phyloP scores from a whole-genome alignment of 192 early-diverging fungal species.

The Gigaspora rosea region DNA sequence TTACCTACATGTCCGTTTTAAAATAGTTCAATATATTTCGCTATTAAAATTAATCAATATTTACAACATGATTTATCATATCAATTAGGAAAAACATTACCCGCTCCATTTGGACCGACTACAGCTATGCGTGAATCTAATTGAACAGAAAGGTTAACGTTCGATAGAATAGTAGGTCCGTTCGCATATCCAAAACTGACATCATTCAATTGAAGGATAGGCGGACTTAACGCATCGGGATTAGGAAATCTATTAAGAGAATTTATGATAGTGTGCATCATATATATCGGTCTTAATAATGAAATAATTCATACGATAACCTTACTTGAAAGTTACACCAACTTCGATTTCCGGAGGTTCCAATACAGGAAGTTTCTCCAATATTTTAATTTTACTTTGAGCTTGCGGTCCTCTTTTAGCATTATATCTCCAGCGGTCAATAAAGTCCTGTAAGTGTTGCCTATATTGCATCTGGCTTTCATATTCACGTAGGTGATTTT shows the following conservation, averaged over 20 bases:
- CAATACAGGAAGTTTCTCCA: slow-evolving; percentile 94
- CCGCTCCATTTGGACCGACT: slow-evolving; percentile 98
- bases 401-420: slow-evolving; percentile 96
- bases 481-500: slow-evolving; percentile 91
- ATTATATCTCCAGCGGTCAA: slow-evolving; percentile 99
- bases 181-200: slow-evolving; percentile 88
- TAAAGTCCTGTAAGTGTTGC: slow-evolving; percentile 95
- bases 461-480: slow-evolving; percentile 94
- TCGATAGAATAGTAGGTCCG: slow-evolving; percentile 76
- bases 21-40: no score
- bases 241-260: slow-evolving; percentile 66
- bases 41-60: background rate
- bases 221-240: slow-evolving; percentile 93
- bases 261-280: background rate
- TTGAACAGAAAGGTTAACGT: slow-evolving; percentile 91
- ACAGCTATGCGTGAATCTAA: slow-evolving; percentile 98
- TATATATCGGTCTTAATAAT: no score
- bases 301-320: slow-evolving; percentile 61
- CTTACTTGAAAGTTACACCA: slow-evolving; percentile 27
- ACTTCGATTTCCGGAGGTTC: slow-evolving; percentile 82
- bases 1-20: slow-evolving; percentile 56
- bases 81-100: slow-evolving; percentile 35
- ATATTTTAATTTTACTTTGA: slow-evolving; percentile 96
- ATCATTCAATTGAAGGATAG: slow-evolving; percentile 93
- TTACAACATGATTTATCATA: background rate